Evolutionary conservation across 306 rosid species (phyloP), one percentile per base, ranked within the genome.

Genomic region (Mucuna pruriens): DNA sequence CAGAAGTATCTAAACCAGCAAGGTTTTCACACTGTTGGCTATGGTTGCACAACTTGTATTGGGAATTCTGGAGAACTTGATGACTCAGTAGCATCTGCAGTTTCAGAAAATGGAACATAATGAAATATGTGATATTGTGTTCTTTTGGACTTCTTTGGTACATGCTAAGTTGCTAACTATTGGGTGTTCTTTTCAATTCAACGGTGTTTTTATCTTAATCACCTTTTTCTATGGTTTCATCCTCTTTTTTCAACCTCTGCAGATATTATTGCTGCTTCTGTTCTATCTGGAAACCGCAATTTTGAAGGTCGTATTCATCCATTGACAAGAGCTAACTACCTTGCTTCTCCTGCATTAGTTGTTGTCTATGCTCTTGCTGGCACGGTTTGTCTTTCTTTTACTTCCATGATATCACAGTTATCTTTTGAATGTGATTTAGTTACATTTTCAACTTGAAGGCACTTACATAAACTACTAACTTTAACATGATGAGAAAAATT

Each of bases 21-120:
- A 3, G 86, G 86, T 17, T 83, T 83, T 61, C 68, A 85, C 72
- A 75, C 78, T 66, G 91, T 85, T 69, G 82, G 86, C 20, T 83
- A 58, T 83, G 86, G 82, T n/a, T 85, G 91, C 80, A 85, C 89
- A 68, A 88, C 91, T 20, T 88, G 89, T 49, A 88, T 88, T 22
- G 91, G 87, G 20, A 88, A 88, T 29, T 85, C 86, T 9, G 88
- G 89, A 34, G 91, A 88, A 17, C 82, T 88, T 11, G 86, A 88
- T 80, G 84, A 83, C 26, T 80, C 89, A n/a, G 80, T 87, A 0
- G 76, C 84, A 3, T 77, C 87, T 23, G 74, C 78, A 19, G 77
- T 83, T 26, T 76, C 79, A 70, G 74, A 83, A 70, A 76, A 76
- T 33, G 82, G 86, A 58, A 65, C 38, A 45, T 52, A 2, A 44